These are phyloP conservation scores for Serendipita sp. DNA, from an alignment of 768 basidiomycete species.

Conservation along the genomic window DNA sequence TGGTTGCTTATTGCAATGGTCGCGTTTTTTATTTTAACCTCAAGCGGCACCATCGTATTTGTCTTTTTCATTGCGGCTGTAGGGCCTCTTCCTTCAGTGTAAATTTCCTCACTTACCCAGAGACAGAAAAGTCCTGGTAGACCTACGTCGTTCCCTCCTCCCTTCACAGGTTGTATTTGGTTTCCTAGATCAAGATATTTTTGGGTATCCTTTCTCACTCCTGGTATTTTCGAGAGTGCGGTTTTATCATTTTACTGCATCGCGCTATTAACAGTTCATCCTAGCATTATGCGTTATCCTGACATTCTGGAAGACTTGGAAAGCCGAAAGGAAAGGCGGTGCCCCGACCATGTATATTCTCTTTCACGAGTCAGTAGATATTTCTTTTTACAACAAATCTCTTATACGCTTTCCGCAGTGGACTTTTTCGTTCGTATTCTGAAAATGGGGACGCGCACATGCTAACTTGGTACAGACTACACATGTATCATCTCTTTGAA, in stretches of 20 bases:
- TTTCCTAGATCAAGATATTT: background rate
- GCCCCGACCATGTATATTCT: background rate
- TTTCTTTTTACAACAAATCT: background rate
- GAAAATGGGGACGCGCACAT: background rate
- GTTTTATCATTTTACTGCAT: background rate
- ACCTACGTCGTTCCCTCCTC: background rate
- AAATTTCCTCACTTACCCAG: background rate
- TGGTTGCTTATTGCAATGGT: background rate
- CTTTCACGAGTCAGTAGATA: background rate
- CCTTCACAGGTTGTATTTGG: slow-evolving; percentile 1
- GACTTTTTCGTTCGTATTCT: background rate
- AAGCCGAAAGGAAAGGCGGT: background rate
- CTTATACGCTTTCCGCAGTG: background rate
- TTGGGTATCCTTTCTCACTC: background rate
- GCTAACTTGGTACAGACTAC: background rate
- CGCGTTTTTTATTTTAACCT: background rate
- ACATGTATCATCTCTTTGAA: background rate
- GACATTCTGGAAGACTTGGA: slow-evolving; percentile 1
- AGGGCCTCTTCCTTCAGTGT: background rate
- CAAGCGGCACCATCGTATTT: background rate
- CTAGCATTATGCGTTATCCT: background rate
- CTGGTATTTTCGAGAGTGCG: slow-evolving; percentile 1
- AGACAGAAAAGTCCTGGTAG: background rate
- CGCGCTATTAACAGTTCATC: no score
- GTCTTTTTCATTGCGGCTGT: background rate